These are phyloP conservation scores for Tylopilus felleus DNA, from an alignment of 768 basidiomycete genomes.

Conservation along the genomic window DNA sequence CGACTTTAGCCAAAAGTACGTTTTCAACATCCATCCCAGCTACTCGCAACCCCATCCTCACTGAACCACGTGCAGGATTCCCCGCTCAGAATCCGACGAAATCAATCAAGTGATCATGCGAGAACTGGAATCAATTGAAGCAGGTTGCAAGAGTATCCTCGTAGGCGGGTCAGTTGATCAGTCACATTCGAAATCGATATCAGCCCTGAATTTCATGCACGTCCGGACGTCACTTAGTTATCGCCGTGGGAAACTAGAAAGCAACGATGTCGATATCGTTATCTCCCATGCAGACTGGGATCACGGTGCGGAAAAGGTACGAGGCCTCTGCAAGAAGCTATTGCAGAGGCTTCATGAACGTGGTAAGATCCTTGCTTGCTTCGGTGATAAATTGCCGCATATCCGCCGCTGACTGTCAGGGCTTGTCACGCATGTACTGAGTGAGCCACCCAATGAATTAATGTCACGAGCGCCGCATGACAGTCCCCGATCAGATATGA, in stretches of 20 bases:
- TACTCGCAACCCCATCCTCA: not conserved
- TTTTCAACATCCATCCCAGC: not conserved
- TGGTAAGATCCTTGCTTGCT: constrained; percentile 39
- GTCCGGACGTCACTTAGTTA: constrained; percentile 46
- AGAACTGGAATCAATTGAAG: constrained; percentile 60
- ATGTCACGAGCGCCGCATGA: constrained; percentile 10
- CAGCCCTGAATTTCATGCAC: not conserved
- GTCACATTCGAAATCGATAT: not conserved
- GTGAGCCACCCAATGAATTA: constrained; percentile 40
- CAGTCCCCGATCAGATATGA: constrained; percentile 44
- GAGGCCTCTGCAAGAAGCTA: constrained; percentile 59
- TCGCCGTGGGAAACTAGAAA: constrained; percentile 75
- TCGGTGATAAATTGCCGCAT: not conserved
- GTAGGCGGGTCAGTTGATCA: constrained; percentile 66
- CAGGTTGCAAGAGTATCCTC: constrained; percentile 71
- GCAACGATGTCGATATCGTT: constrained; percentile 88
- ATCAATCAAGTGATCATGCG: constrained; percentile 65
- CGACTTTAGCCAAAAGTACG: constrained; percentile 52
- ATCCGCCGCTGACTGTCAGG: constrained; percentile 39
- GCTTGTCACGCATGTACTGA: constrained; percentile 79
- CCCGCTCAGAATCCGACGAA: constrained; percentile 73
- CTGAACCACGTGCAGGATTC: constrained; percentile 46
- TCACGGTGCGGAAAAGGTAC: constrained; percentile 46
- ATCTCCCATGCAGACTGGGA: constrained; percentile 64
- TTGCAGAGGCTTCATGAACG: constrained; percentile 52